These are phyloP conservation scores for Chalciporus sp. DNA, from an alignment of 1,284 basidiomycete genomes.

Conservation along the genomic window DNA sequence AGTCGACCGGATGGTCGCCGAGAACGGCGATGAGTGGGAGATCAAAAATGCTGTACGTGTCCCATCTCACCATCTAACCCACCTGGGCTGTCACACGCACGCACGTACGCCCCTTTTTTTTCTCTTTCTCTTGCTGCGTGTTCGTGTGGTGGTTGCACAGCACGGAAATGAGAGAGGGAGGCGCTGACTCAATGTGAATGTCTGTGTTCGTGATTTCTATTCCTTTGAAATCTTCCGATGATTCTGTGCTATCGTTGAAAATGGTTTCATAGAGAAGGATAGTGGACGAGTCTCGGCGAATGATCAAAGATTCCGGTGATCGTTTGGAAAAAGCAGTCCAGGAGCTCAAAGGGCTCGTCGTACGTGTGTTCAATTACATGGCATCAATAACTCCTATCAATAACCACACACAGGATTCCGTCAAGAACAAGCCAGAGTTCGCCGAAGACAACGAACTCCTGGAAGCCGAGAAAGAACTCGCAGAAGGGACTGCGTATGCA, in stretches of 20 bases:
- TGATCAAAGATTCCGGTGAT: conserved; percentile 70
- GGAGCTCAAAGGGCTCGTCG: conserved; percentile 70
- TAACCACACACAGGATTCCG: conserved; percentile 43
- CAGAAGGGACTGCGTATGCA: conserved; percentile 45
- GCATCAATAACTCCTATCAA: conserved; percentile 17
- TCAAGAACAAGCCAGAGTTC: conserved; percentile 52
- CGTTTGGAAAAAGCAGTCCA: conserved; percentile 63
- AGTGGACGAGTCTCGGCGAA: conserved; percentile 78
- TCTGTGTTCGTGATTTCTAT: conserved; percentile 3
- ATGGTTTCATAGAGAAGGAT: conserved; percentile 58
- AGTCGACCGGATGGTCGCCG: conserved; percentile 63
- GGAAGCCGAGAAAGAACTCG: conserved; percentile 61
- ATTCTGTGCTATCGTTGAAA: conserved; percentile 1
- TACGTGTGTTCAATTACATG: conserved; percentile 45
- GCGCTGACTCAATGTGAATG: conserved; percentile 24
- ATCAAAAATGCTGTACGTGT: conserved; percentile 76
- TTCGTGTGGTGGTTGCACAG: conserved; percentile 23
- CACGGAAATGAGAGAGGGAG: conserved; percentile 29
- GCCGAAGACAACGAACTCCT: conserved; percentile 53
- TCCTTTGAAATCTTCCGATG: conserved; percentile 14
- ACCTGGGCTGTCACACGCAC: conserved; percentile 1
- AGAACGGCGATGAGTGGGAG: conserved; percentile 75
- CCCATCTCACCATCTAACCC: neutral
- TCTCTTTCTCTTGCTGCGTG: conserved; percentile 11
- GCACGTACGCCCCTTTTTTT: neutral